phyloP scores from a whole-genome alignment of 805 yeast species.

The Candida sonorensis region DNA sequence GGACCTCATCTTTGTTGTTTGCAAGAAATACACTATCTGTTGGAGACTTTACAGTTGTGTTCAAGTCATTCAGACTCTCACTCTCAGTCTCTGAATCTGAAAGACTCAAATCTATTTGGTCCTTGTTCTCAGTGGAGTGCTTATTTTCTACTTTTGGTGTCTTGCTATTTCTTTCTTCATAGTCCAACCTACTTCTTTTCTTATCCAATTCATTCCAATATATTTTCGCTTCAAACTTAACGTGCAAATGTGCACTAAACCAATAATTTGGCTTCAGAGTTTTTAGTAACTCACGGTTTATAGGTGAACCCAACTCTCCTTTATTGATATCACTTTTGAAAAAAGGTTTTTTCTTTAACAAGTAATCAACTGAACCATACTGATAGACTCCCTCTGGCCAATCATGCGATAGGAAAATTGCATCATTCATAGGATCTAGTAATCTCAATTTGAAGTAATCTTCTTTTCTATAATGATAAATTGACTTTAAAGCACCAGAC shows the following conservation, averaged over 20 bases:
- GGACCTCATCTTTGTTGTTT: slow-evolving; percentile 4
- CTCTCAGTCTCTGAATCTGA: no score
- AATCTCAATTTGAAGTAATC: slow-evolving; percentile 52
- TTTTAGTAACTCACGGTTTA: slow-evolving; percentile 48
- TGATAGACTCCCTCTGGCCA: slow-evolving; percentile 84
- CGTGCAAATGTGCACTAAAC: slow-evolving; percentile 91
- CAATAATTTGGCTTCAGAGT: slow-evolving; percentile 60
- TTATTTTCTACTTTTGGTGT: slow-evolving; percentile 4
- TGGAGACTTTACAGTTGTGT: no score
- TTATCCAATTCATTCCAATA: slow-evolving; percentile 14
- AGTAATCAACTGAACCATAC: slow-evolving; percentile 46
- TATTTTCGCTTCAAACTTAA: slow-evolving; percentile 54
- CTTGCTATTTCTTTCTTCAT: slow-evolving; percentile 1
- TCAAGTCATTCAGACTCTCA: no score
- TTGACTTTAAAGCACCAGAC: slow-evolving; percentile 41
- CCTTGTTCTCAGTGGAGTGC: no score
- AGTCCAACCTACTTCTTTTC: slow-evolving; percentile 1
- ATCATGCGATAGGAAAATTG: slow-evolving; percentile 76
- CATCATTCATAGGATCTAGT: slow-evolving; percentile 27
- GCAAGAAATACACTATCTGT: no score
- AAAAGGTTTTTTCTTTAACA: slow-evolving; percentile 57
- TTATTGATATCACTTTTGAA: slow-evolving; percentile 56
- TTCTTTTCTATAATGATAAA: slow-evolving; percentile 67
- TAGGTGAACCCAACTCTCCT: slow-evolving; percentile 66
- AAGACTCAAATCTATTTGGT: no score